Percentiles rank a stretch among this genome's conserved stretches.
Conservation (phyloP, 1,284 basidiomycete species). For the Hypsizygus ulmarius region DNA sequence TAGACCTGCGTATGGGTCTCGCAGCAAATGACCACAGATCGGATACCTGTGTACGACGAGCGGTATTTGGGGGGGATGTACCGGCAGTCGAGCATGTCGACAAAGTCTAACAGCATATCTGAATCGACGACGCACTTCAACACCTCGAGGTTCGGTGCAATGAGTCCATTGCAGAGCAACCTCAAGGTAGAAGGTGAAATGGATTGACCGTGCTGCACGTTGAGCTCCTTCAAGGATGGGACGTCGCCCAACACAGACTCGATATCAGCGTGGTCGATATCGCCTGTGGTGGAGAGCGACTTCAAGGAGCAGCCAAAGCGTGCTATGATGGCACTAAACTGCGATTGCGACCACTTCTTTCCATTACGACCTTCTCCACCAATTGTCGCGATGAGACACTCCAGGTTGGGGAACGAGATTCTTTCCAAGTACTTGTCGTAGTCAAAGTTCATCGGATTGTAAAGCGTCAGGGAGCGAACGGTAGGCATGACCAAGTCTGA, state of each 20-base stretch:
- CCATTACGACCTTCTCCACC: constrained; percentile 2
- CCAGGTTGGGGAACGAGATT: constrained; percentile 11
- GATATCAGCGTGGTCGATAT: constrained; percentile 11
- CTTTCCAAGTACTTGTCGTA: constrained; percentile 12
- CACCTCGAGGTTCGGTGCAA: constrained; percentile 10
- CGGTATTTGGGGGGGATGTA: constrained; percentile 10
- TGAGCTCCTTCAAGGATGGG: constrained; percentile 10
- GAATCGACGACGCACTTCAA: constrained; percentile 12
- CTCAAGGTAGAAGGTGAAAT: constrained; percentile 13
- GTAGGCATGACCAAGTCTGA: constrained; percentile 6
- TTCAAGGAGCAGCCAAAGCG: not conserved
- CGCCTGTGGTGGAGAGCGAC: constrained; percentile 10
- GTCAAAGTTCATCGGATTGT: constrained; percentile 14
- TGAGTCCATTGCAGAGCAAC: constrained; percentile 10
- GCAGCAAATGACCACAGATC: constrained; percentile 10
- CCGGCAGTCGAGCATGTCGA: constrained; percentile 18
- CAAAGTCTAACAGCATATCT: constrained; percentile 7
- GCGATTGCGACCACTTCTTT: constrained; percentile 7
- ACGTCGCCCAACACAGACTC: constrained; percentile 14
- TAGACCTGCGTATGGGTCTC: constrained; percentile 6
- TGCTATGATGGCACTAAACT: not conserved
- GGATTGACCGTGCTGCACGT: constrained; percentile 10
- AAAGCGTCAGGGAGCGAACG: constrained; percentile 12
- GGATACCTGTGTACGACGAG: constrained; percentile 13
- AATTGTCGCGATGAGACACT: constrained; percentile 5